Evolutionary conservation across 345 rosid genomes (phyloP), one percentile per base, ranked within the genome.

Genomic region (Triadica sebifera): DNA sequence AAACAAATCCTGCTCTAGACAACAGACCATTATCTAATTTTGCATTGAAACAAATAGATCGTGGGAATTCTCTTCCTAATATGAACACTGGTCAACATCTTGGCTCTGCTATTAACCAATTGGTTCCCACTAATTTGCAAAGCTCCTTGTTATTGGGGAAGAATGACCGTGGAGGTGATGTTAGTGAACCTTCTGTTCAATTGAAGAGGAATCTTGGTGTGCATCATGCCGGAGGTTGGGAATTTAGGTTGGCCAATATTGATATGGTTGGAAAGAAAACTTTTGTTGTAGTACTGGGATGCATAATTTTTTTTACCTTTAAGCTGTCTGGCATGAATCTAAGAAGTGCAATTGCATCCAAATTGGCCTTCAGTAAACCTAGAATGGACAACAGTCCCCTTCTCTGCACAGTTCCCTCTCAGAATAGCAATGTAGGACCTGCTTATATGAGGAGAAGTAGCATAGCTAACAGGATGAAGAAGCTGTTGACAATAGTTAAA

Each of bases 91-190:
- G 87, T 63, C 82, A 85, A 72, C 87, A 85, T 84, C 82, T 88
- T 57, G 86, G 75, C n/a, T 89, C 93, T 73, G 90, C 94, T 67
- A 93, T 88, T 51, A 91, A 95, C 85, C 98, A 87, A 82, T 81
- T 89, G 78, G 78, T 89, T 20, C 87, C 90, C 73, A 60, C 88
- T 75, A 85, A 89, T 77, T 74, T 85, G 82, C 91, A 82, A 83
- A 81, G 81, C 78, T 81, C 89, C 61, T 77, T 81, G 70, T 67
- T 70, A 69, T 43, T 74, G 20, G 80, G 84, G 57, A 86, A 81
- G 83, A 84, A 75, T 81, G 79, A 61, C 45, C 81, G 65, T 76
- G 90, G 86, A 79, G 82, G 79, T 69, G 77, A 79, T 81, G 77
- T 37, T 58, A 77, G 70, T 74, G 77, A 82, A 77, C 79, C 91